Evolutionary conservation across 805 yeast species (phyloP).

Genomic region (Wickerhamomyces ciferrii): DNA sequence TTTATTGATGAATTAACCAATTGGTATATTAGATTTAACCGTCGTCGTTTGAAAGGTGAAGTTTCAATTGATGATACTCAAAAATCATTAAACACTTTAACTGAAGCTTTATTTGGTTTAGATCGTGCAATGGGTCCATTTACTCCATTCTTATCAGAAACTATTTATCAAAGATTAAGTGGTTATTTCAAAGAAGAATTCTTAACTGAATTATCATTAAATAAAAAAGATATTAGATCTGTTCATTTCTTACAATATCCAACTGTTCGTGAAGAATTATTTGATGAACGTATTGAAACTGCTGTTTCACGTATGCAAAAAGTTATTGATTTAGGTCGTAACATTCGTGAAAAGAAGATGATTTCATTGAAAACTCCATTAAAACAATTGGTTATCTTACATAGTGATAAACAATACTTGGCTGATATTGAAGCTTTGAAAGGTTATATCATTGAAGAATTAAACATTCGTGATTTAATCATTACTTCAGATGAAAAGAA

Average conservation of each 20-base stretch:
- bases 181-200: slow-evolving; percentile 55
- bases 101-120: slow-evolving; percentile 84
- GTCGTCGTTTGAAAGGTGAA: slow-evolving; percentile 96
- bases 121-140: slow-evolving; percentile 98
- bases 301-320: slow-evolving; percentile 95
- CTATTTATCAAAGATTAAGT: slow-evolving; percentile 74
- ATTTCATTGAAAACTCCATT: slow-evolving; percentile 95
- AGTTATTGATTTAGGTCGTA: slow-evolving; percentile 94
- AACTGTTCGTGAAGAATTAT: slow-evolving; percentile 68
- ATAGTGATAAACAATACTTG: slow-evolving; percentile 69
- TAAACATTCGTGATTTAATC: slow-evolving; percentile 83
- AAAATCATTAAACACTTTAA: slow-evolving; percentile 83
- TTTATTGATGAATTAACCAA: slow-evolving; percentile 94
- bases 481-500: slow-evolving; percentile 87
- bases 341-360: slow-evolving; percentile 91
- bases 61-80: slow-evolving; percentile 80
- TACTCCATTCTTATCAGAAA: slow-evolving; percentile 93
- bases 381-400: slow-evolving; percentile 79
- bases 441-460: slow-evolving; percentile 80
- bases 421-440: slow-evolving; percentile 74
- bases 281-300: slow-evolving; percentile 76
- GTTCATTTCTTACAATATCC: slow-evolving; percentile 96
- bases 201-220: slow-evolving; percentile 32
- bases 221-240: slow-evolving; percentile 60
- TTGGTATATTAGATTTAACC: slow-evolving; percentile 98